phyloP scores from a whole-genome alignment of 73 alveolate species.

The Tetrahymena malaccensis region DNA sequence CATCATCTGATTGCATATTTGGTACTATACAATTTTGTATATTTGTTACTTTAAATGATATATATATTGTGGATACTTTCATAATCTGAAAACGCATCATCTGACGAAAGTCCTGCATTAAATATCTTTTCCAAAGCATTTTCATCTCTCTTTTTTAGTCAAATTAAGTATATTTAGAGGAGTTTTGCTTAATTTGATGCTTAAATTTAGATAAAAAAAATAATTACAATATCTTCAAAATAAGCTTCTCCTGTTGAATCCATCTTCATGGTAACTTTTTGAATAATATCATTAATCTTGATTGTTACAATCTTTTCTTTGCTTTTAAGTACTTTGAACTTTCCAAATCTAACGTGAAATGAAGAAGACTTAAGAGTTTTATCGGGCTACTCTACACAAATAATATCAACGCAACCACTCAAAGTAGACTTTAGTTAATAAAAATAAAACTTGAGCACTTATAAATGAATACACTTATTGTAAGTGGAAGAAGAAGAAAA shows the following conservation, averaged over 20 bases:
- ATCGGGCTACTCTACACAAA: slow-evolving; percentile 77
- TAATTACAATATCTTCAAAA: slow-evolving; percentile 35
- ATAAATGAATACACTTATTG: background rate
- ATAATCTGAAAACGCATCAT: background rate
- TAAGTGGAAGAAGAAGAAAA: background rate
- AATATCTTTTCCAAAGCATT: background rate
- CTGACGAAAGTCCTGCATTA: background rate
- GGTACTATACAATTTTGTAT: background rate
- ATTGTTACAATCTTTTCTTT: slow-evolving; percentile 59
- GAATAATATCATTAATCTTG: slow-evolving; percentile 65
- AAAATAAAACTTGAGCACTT: background rate
- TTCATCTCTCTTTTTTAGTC: background rate
- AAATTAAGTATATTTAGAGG: background rate
- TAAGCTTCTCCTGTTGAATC: slow-evolving; percentile 91
- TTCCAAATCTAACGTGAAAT: slow-evolving; percentile 89
- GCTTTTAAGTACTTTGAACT: slow-evolving; percentile 32
- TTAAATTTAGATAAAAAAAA: background rate
- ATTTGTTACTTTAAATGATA: background rate
- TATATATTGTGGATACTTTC: background rate
- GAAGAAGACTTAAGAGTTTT: slow-evolving; percentile 80
- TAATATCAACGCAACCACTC: slow-evolving; percentile 89
- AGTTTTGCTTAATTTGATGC: background rate
- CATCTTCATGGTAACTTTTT: slow-evolving; percentile 75
- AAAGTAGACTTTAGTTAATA: background rate
- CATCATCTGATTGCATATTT: background rate